Percentiles rank a stretch among this genome's conserved stretches.
These are phyloP conservation scores for Cercospora sp. DNA, from an alignment of 2,329 filamentous ascomycete species.

Conservation along the genomic window DNA sequence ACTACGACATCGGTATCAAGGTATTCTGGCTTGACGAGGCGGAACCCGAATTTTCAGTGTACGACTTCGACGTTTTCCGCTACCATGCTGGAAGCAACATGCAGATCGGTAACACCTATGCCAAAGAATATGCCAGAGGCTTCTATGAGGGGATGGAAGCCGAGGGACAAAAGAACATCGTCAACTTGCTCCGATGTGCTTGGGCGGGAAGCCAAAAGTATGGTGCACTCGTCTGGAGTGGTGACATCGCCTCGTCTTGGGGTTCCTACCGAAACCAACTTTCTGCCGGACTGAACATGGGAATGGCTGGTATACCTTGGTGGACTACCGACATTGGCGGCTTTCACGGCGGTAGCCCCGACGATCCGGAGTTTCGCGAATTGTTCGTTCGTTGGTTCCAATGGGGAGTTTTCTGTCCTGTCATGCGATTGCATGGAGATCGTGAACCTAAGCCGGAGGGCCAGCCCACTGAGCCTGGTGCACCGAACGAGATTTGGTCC, in stretches of 20 bases:
- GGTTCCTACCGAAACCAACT: conserved; percentile 60
- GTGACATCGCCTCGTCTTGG: conserved; percentile 68
- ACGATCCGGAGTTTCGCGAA: conserved; percentile 59
- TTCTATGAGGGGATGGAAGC: conserved; percentile 61
- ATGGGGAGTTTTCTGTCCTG: conserved; percentile 67
- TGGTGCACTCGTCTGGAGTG: conserved; percentile 66
- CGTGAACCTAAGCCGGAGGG: conserved; percentile 55
- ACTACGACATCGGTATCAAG: conserved; percentile 62
- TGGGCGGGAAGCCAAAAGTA: conserved; percentile 64
- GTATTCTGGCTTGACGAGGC: conserved; percentile 71
- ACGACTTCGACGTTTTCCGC: conserved; percentile 68
- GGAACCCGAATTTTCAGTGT: conserved; percentile 64
- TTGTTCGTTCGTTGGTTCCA: conserved; percentile 69
- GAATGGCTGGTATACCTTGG: conserved; percentile 63
- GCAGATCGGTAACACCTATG: conserved; percentile 62
- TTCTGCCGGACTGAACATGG: conserved; percentile 66
- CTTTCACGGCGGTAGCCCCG: conserved; percentile 65
- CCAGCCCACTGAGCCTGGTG: conserved; percentile 47
- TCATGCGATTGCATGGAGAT: conserved; percentile 68
- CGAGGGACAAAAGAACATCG: conserved; percentile 57
- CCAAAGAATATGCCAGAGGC: conserved; percentile 57
- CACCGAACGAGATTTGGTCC: conserved; percentile 65
- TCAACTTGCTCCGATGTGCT: conserved; percentile 60
- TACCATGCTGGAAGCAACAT: conserved; percentile 59
- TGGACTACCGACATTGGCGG: conserved; percentile 73